Percentiles rank a stretch among this genome's conserved stretches.
phyloP scores from a whole-genome alignment of 2,329 filamentous ascomycete species.

The Alternaria rosae region DNA sequence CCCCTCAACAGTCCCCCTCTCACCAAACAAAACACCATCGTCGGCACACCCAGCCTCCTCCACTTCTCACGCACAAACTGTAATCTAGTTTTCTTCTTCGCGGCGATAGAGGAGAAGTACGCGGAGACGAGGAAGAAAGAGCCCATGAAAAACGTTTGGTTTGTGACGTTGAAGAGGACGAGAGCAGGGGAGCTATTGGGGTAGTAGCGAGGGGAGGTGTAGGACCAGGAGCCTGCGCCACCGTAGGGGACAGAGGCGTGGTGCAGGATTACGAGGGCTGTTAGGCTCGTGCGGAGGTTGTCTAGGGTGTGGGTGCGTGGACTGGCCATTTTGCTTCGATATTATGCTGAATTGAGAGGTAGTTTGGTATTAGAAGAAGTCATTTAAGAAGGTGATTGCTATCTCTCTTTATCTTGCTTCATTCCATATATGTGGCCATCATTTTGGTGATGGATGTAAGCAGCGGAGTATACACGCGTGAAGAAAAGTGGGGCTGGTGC shows the following conservation, averaged over 20 bases:
- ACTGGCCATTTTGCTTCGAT: background rate
- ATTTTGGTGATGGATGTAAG: background rate
- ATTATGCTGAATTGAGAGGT: too few relatives aligned
- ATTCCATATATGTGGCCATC: background rate
- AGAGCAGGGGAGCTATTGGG: slow-evolving; percentile 12
- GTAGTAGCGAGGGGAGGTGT: slow-evolving; percentile 7
- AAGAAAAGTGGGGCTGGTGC: background rate
- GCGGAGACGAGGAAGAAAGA: slow-evolving; percentile 30
- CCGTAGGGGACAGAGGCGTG: slow-evolving; percentile 29
- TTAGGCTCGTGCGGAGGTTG: slow-evolving; percentile 31
- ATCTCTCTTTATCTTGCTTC: background rate
- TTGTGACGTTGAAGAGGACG: slow-evolving; percentile 22
- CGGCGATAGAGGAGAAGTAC: slow-evolving; percentile 24
- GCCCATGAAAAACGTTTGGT: slow-evolving; percentile 34
- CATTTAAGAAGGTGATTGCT: background rate
- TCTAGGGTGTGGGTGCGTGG: slow-evolving; percentile 23
- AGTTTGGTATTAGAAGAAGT: background rate
- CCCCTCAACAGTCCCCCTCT: background rate
- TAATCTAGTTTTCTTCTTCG: background rate
- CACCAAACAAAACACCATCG: slow-evolving; percentile 16
- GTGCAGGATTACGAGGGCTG: slow-evolving; percentile 28
- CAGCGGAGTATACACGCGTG: background rate
- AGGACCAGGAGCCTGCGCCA: slow-evolving; percentile 24
- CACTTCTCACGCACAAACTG: slow-evolving; percentile 20
- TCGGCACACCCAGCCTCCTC: slow-evolving; percentile 27